phyloP scores from a whole-genome alignment of 345 rosid species.

The Pelargonium nanum region DNA sequence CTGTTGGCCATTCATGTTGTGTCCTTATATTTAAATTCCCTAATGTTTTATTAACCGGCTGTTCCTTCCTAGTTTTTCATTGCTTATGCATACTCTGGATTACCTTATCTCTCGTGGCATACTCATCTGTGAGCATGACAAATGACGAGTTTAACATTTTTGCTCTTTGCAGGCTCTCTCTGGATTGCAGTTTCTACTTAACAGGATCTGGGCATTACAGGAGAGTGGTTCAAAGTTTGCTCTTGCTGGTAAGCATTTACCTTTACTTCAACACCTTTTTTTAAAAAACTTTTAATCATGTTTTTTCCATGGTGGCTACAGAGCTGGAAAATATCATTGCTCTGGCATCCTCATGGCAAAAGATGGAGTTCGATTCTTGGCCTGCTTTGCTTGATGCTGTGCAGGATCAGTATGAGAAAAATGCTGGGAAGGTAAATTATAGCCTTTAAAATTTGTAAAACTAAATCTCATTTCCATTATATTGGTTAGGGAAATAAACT shows the following conservation, averaged over 20 bases:
- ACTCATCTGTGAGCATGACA: neutral
- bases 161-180: slow-evolving; percentile 52
- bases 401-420: slow-evolving; percentile 63
- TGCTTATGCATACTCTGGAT: neutral
- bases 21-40: too few species aligned
- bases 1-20: too few species aligned
- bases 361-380: slow-evolving; percentile 76
- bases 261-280: neutral
- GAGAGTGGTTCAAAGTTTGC: slow-evolving; percentile 65
- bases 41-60: too few species aligned
- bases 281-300: neutral
- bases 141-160: slow-evolving; percentile 8
- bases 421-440: slow-evolving; percentile 59
- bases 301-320: slow-evolving; percentile 1
- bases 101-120: neutral
- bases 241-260: slow-evolving; percentile 44
- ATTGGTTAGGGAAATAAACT: neutral
- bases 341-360: slow-evolving; percentile 72
- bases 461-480: neutral
- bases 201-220: slow-evolving; percentile 38
- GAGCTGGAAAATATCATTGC: slow-evolving; percentile 50
- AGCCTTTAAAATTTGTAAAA: neutral
- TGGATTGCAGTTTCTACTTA: slow-evolving; percentile 72
- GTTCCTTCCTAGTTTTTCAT: too few species aligned
- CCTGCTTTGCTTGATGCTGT: slow-evolving; percentile 82